phyloP scores from a whole-genome alignment of 192 early-diverging fungal genomes.

The Umbelopsis ramanniana region DNA sequence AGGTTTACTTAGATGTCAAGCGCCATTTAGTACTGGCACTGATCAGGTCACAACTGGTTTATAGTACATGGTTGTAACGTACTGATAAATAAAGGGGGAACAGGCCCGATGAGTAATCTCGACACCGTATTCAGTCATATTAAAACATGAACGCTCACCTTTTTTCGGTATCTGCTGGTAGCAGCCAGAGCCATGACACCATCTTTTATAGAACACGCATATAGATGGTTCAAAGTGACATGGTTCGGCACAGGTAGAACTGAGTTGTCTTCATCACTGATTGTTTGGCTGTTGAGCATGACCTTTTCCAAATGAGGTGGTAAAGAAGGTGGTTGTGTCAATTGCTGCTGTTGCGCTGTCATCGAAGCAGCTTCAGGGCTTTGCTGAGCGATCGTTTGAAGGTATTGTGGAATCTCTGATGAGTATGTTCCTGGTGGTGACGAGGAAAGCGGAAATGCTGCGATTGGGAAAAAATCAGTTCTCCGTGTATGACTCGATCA shows the following conservation, averaged over 20 bases:
- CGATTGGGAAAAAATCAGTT: not conserved
- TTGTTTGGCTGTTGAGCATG: slow-evolving; percentile 75
- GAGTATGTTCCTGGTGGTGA: slow-evolving; percentile 44
- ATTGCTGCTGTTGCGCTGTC: slow-evolving; percentile 22
- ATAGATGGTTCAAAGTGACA: slow-evolving; percentile 94
- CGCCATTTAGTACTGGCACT: not conserved
- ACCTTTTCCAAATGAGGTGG: slow-evolving; percentile 95
- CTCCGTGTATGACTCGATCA: not conserved
- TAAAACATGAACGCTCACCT: slow-evolving; percentile 47
- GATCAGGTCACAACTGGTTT: slow-evolving; percentile 38
- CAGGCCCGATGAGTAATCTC: not conserved
- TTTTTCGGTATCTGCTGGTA: slow-evolving; percentile 92
- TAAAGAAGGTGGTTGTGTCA: slow-evolving; percentile 77
- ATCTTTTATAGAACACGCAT: slow-evolving; percentile 94
- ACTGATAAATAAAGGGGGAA: slow-evolving; percentile 32
- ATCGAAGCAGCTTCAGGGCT: slow-evolving; percentile 4
- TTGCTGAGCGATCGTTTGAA: slow-evolving; percentile 30
- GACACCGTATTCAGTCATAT: no score
- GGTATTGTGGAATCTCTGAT: slow-evolving; percentile 37
- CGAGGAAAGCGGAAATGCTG: slow-evolving; percentile 16
- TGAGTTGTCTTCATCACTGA: slow-evolving; percentile 77
- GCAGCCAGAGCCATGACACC: slow-evolving; percentile 93
- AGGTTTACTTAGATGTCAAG: not conserved
- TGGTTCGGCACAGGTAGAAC: slow-evolving; percentile 89
- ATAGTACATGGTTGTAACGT: slow-evolving; percentile 52